A percentile compares a stretch with the other conserved stretches of the same genome.
phyloP scores from a whole-genome alignment of 352 stramenopile species.

The Phytophthora quininea region DNA sequence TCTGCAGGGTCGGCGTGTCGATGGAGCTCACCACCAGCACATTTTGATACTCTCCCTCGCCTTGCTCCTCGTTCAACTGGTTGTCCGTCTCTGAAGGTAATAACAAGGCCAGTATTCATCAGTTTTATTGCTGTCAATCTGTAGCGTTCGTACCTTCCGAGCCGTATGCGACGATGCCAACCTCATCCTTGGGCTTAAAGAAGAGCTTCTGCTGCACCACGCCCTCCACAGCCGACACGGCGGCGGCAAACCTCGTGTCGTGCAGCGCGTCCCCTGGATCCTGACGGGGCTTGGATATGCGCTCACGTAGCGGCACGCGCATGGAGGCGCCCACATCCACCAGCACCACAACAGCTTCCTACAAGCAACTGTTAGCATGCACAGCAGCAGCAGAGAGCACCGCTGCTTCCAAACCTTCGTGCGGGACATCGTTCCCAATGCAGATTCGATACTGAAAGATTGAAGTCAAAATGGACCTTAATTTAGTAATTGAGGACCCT shows the following conservation, averaged over 20 bases:
- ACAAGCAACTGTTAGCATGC: background rate
- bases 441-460: slow-evolving; percentile 5
- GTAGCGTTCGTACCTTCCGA: slow-evolving; percentile 37
- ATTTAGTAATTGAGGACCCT: background rate
- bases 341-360: slow-evolving; percentile 77
- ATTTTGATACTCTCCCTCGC: slow-evolving; percentile 59
- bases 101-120: no score
- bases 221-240: slow-evolving; percentile 59
- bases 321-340: slow-evolving; percentile 75
- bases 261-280: slow-evolving; percentile 27
- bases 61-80: slow-evolving; percentile 78
- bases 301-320: slow-evolving; percentile 55
- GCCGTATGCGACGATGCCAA: slow-evolving; percentile 80
- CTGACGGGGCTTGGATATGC: slow-evolving; percentile 21
- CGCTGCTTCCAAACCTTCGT: slow-evolving; percentile 23
- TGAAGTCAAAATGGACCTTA: background rate
- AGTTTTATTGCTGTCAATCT: no score
- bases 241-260: slow-evolving; percentile 65
- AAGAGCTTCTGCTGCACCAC: slow-evolving; percentile 85
- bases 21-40: slow-evolving; percentile 67
- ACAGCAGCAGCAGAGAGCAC: background rate
- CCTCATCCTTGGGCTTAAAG: slow-evolving; percentile 82
- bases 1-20: slow-evolving; percentile 62
- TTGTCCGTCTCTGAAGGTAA: slow-evolving; percentile 67
- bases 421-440: slow-evolving; percentile 29